Evolutionary conservation across 371 early-diverging fungal genomes (phyloP).

Genomic region (Mucor piriformis): DNA sequence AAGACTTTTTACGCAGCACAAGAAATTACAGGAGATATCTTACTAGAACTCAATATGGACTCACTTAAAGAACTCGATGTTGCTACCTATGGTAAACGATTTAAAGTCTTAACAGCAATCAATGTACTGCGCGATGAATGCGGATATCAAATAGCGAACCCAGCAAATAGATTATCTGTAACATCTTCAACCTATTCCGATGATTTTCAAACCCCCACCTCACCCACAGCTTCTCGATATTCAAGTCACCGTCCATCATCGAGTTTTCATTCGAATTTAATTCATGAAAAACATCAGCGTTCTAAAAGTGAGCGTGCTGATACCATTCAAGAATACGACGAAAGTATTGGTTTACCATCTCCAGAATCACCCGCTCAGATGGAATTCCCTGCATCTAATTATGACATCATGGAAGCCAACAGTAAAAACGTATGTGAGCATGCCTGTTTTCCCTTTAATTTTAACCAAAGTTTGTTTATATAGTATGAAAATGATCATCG

Average conservation of each 20-base stretch:
- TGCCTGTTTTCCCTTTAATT: neutral
- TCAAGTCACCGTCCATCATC: neutral
- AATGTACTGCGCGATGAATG: constrained; percentile 45
- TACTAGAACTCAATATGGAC: constrained; percentile 62
- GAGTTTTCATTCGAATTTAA: constrained; percentile 5
- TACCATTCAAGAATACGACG: neutral
- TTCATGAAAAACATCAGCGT: constrained; percentile 1
- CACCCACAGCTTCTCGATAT: neutral
- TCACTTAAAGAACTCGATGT: constrained; percentile 73
- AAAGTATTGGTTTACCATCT: neutral
- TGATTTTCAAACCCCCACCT: constrained; percentile 9
- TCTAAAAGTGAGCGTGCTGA: neutral
- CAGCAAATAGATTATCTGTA: constrained; percentile 11
- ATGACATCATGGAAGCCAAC: constrained; percentile 10
- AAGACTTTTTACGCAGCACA: constrained; percentile 40
- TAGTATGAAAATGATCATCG: neutral
- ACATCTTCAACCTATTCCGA: constrained; percentile 11
- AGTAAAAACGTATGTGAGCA: constrained; percentile 1
- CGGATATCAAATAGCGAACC: neutral
- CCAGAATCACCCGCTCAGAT: neutral
- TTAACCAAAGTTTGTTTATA: neutral
- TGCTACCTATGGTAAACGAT: constrained; percentile 68
- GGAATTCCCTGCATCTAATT: constrained; percentile 1
- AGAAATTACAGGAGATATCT: constrained; percentile 73
- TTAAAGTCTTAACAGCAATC: constrained; percentile 69